A percentile compares a stretch with the other conserved stretches of the same genome.
These are phyloP conservation scores for Quercus suber DNA, from an alignment of 306 rosid species.

Conservation along the genomic window DNA sequence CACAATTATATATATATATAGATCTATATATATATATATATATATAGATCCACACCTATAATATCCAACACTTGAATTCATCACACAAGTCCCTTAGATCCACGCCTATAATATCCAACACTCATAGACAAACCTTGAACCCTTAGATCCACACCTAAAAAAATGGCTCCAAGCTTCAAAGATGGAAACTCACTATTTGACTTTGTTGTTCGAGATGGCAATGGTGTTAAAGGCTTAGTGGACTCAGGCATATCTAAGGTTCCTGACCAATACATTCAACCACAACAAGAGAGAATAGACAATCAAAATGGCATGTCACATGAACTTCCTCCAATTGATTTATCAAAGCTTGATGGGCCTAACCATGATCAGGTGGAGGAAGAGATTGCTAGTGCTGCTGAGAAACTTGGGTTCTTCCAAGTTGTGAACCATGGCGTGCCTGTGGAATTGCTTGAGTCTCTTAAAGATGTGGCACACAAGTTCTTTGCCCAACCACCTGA, in stretches of 20 bases:
- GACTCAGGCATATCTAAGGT: slow-evolving; percentile 50
- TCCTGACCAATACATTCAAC: slow-evolving; percentile 58
- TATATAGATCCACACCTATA: too few relatives aligned
- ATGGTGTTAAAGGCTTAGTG: slow-evolving; percentile 60
- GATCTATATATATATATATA: too few relatives aligned
- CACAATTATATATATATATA: too few relatives aligned
- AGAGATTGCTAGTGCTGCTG: slow-evolving; percentile 44
- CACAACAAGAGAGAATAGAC: slow-evolving; percentile 40
- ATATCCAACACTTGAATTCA: too few relatives aligned
- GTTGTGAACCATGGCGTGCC: slow-evolving; percentile 63
- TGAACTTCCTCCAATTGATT: slow-evolving; percentile 37
- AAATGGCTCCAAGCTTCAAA: slow-evolving; percentile 35
- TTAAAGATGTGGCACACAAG: slow-evolving; percentile 39
- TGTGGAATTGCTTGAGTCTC: slow-evolving; percentile 40
- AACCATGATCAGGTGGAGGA: slow-evolving; percentile 39
- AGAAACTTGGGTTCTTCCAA: slow-evolving; percentile 60
- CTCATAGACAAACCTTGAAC: not conserved
- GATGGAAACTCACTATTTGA: slow-evolving; percentile 39
- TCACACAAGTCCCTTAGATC: too few relatives aligned
- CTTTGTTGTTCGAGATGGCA: slow-evolving; percentile 55
- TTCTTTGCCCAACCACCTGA: slow-evolving; percentile 42
- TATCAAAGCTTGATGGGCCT: slow-evolving; percentile 47
- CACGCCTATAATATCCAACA: too few relatives aligned
- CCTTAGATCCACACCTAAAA: not conserved
- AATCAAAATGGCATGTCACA: slow-evolving; percentile 15